Evolutionary conservation across 2,329 filamentous ascomycete species (phyloP).

Genomic region (Botrytis medusae): DNA sequence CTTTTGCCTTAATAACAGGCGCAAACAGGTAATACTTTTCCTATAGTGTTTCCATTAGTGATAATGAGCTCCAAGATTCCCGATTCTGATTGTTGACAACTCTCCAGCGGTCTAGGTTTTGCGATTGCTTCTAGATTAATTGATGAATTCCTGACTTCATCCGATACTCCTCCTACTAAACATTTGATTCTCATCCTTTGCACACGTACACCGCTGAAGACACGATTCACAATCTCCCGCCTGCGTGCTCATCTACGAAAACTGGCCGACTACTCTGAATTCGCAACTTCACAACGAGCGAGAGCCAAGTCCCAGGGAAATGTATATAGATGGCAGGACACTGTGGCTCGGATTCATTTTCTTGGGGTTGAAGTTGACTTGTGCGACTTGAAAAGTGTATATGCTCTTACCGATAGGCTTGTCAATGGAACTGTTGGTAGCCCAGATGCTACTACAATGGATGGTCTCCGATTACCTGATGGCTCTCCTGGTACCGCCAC

Average conservation of each 20-base stretch:
- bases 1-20: constrained; percentile 74
- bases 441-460: constrained; percentile 38
- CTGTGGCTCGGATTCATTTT: constrained; percentile 55
- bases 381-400: constrained; percentile 55
- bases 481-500: constrained; percentile 38
- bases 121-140: constrained; percentile 81
- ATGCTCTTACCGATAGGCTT: constrained; percentile 36
- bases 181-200: constrained; percentile 80
- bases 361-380: constrained; percentile 60
- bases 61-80: not conserved
- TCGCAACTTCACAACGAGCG: constrained; percentile 49
- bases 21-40: constrained; percentile 72
- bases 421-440: constrained; percentile 39
- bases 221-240: constrained; percentile 65
- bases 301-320: constrained; percentile 57
- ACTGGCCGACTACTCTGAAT: constrained; percentile 44
- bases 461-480: constrained; percentile 37
- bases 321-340: constrained; percentile 48
- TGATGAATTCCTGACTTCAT: constrained; percentile 79
- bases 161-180: constrained; percentile 61
- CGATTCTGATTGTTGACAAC: constrained; percentile 36
- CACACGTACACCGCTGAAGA: constrained; percentile 74
- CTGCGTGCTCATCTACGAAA: constrained; percentile 62
- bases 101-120: constrained; percentile 76
- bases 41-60: not conserved